These are phyloP conservation scores for Fusarium sp. DNA, from an alignment of 2,329 filamentous ascomycete genomes.

Conservation along the genomic window DNA sequence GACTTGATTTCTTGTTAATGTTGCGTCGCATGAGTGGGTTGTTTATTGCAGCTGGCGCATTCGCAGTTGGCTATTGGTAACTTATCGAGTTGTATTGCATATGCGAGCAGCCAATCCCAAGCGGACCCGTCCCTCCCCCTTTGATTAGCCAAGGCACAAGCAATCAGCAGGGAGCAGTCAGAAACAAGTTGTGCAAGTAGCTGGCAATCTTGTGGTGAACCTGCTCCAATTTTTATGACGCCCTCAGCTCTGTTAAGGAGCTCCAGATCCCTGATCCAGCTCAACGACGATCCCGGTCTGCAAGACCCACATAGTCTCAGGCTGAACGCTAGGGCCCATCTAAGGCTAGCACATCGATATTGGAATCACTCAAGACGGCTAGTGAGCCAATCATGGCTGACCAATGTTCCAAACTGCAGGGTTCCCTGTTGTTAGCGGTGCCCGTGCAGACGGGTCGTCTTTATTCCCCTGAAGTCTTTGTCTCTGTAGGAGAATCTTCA, in stretches of 20 bases:
- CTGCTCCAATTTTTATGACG: slow-evolving; percentile 35
- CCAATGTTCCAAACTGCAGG: slow-evolving; percentile 8
- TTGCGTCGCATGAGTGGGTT: neutral
- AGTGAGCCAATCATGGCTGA: slow-evolving; percentile 24
- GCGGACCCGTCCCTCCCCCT: slow-evolving; percentile 38
- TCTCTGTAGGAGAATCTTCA: slow-evolving; percentile 18
- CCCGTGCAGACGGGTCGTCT: slow-evolving; percentile 15
- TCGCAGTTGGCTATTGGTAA: slow-evolving; percentile 25
- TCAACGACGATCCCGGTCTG: slow-evolving; percentile 20
- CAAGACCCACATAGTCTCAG: slow-evolving; percentile 42
- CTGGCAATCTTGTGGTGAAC: neutral
- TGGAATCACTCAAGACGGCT: slow-evolving; percentile 9
- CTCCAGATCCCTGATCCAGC: slow-evolving; percentile 1
- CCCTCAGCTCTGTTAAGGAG: neutral
- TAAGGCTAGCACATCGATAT: slow-evolving; percentile 12
- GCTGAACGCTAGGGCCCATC: slow-evolving; percentile 33
- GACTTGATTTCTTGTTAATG: slow-evolving; percentile 9
- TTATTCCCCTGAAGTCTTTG: slow-evolving; percentile 35
- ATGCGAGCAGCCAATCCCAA: slow-evolving; percentile 38
- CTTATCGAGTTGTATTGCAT: slow-evolving; percentile 20
- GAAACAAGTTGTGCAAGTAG: slow-evolving; percentile 26
- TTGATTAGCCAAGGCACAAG: slow-evolving; percentile 20
- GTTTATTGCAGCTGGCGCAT: slow-evolving; percentile 15
- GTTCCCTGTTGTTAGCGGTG: slow-evolving; percentile 23
- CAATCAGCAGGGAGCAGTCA: slow-evolving; percentile 8